A percentile compares a stretch with the other conserved stretches of the same genome.
phyloP scores from a whole-genome alignment of 2,329 filamentous ascomycete species.

The Taxawa tesnikishii region DNA sequence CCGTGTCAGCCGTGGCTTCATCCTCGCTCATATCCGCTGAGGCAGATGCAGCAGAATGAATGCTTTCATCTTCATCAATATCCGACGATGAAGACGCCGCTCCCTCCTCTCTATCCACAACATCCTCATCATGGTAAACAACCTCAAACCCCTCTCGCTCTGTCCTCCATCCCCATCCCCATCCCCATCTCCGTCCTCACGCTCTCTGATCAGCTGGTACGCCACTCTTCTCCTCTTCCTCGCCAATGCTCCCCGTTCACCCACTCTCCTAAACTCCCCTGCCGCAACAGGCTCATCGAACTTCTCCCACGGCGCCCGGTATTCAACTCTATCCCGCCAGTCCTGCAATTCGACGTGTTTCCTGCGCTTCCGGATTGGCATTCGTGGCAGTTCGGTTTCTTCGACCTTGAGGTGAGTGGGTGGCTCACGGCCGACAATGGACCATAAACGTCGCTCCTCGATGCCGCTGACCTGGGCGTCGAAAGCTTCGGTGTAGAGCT shows the following conservation, averaged over 20 bases:
- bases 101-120: no score
- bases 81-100: no score
- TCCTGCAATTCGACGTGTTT: constrained; percentile 18
- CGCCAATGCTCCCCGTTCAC: constrained; percentile 4
- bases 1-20: no score
- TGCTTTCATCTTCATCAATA: no score
- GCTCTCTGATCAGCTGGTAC: no score
- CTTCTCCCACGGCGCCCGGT: constrained; percentile 38
- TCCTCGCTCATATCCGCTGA: no score
- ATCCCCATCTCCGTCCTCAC: no score
- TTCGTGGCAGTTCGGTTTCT: constrained; percentile 10
- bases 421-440: constrained; percentile 23
- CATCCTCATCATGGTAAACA: no score
- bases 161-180: no score
- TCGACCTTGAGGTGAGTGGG: constrained; percentile 11
- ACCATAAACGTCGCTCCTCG: constrained; percentile 35
- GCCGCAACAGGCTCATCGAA: constrained; percentile 2
- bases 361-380: constrained; percentile 19
- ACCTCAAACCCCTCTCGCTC: no score
- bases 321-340: constrained; percentile 36
- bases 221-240: constrained; percentile 7
- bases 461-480: constrained; percentile 31
- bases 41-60: no score
- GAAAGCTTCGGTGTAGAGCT: constrained; percentile 32
- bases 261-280: constrained; percentile 10